These are phyloP conservation scores for Mycena galericulata DNA, from an alignment of 768 basidiomycete genomes.

Conservation along the genomic window DNA sequence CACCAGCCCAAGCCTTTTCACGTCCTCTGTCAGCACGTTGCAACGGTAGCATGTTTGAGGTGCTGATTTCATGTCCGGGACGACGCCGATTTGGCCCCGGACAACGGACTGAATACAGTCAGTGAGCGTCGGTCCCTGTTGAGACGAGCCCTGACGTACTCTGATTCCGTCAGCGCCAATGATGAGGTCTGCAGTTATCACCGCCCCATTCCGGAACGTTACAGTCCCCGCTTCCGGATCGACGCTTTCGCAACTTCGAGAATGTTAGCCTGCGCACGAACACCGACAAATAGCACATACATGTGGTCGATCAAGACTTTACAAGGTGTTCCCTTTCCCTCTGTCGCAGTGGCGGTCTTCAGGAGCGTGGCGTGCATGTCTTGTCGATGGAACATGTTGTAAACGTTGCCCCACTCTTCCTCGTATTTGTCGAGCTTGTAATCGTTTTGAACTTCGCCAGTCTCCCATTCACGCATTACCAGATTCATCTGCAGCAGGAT, in stretches of 20 bases:
- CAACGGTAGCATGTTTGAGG: constrained; percentile 50
- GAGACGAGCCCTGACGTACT: constrained; percentile 28
- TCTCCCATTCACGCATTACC: constrained; percentile 50
- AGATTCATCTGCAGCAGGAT: constrained; percentile 40
- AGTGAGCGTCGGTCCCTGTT: not conserved
- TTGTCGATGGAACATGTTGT: constrained; percentile 49
- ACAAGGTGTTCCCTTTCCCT: constrained; percentile 43
- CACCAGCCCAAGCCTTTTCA: constrained; percentile 45
- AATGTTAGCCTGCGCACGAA: constrained; percentile 35
- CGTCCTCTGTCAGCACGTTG: constrained; percentile 43
- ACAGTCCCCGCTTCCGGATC: constrained; percentile 16
- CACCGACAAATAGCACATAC: constrained; percentile 29
- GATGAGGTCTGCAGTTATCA: constrained; percentile 44
- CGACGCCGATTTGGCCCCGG: constrained; percentile 40
- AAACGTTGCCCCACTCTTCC: constrained; percentile 45
- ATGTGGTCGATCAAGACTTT: constrained; percentile 41
- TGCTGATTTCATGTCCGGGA: constrained; percentile 44
- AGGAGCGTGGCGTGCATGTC: constrained; percentile 48
- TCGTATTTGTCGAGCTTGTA: constrained; percentile 47
- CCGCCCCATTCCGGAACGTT: constrained; percentile 25
- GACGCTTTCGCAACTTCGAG: constrained; percentile 16
- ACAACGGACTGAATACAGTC: constrained; percentile 39
- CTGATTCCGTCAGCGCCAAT: constrained; percentile 49
- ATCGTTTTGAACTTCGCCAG: constrained; percentile 44
- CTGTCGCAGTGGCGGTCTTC: constrained; percentile 39